phyloP scores from a whole-genome alignment of 2,329 filamentous ascomycete species.

The Graphilbum sp. region DNA sequence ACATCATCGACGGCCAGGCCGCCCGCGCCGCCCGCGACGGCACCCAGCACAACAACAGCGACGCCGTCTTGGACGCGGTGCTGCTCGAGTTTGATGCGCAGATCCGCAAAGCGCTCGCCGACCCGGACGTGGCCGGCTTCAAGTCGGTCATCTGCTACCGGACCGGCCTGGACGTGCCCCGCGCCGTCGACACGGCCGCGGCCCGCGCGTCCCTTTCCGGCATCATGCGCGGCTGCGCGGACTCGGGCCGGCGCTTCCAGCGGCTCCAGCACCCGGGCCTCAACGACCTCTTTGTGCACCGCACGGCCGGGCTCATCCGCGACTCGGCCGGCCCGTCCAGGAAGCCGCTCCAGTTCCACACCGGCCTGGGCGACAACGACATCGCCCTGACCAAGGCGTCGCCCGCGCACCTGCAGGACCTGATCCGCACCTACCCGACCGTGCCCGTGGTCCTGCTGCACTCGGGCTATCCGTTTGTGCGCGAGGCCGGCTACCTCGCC shows the following conservation, averaged over 20 bases:
- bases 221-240: conserved; percentile 18
- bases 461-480: conserved; percentile 65
- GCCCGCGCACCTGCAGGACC: conserved; percentile 55
- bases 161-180: conserved; percentile 48
- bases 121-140: conserved; percentile 59
- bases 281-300: conserved; percentile 54
- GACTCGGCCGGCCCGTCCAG: conserved; percentile 25
- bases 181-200: conserved; percentile 23
- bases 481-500: conserved; percentile 64
- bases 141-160: conserved; percentile 75
- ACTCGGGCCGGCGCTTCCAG: conserved; percentile 19
- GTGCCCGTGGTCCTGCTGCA: conserved; percentile 68
- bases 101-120: conserved; percentile 40
- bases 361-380: conserved; percentile 66
- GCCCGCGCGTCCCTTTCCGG: conserved; percentile 21
- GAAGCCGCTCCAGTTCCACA: conserved; percentile 75
- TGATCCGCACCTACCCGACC: conserved; percentile 52
- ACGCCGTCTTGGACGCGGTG: conserved; percentile 25
- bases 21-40: conserved; percentile 13
- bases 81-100: conserved; percentile 30
- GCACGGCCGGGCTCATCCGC: conserved; percentile 41
- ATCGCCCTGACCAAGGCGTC: conserved; percentile 54
- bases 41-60: too few relatives aligned
- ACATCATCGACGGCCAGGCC: conserved; percentile 35
- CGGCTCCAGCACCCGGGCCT: conserved; percentile 46